Evolutionary conservation across 2,329 filamentous ascomycete genomes (phyloP), one percentile per base, ranked within the genome.

Genomic region (Curvularia verruculosa): DNA sequence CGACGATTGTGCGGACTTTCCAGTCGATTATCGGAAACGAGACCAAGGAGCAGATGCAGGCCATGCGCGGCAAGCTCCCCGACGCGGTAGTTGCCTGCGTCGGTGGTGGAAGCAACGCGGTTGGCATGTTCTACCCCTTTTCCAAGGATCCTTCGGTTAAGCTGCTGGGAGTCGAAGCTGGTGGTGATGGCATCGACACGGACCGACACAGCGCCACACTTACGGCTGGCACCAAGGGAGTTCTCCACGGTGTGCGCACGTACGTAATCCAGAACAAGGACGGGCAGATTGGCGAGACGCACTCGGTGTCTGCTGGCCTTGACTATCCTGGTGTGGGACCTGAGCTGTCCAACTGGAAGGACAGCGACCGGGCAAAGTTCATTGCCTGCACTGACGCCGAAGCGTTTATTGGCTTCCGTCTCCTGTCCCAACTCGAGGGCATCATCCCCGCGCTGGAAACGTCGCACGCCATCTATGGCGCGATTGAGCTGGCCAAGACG

Each of bases 101-200:
- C 12, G 95, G 95, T 54, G 95, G 95, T 66, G 95, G 95, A 57
- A 93, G 89, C 75, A 99, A 99, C 75, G 95, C 95, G 2, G 89
- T 90, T 3, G 95, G 95, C 80, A 99, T 98, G 93, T 99, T 99
- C 82, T 96, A 94, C 78, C 95, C 95, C 50, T 99, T 99, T 80
- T 84, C 89, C 61, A 87, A 92, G 40, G 94, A 99, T 70, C 84
- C 84, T 0, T 88, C 84, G 59, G 95, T 99, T 59, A 92, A 93
- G 79, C 85, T 97, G 3, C 83, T 98, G 12, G 95, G 95, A 64
- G 93, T 99, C 2, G 95, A 99, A 81, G 95, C 95, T 12, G 95
- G 92, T 37, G 95, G 95, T 60, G 95, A 98, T 69, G 95, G 95
- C 59, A 74, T 98, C 15, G 90, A 97, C 58, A 98, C 95, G 0